Conservation (phyloP, 2,329 filamentous ascomycete genomes). For the Pseudocercospora eumusae region DNA sequence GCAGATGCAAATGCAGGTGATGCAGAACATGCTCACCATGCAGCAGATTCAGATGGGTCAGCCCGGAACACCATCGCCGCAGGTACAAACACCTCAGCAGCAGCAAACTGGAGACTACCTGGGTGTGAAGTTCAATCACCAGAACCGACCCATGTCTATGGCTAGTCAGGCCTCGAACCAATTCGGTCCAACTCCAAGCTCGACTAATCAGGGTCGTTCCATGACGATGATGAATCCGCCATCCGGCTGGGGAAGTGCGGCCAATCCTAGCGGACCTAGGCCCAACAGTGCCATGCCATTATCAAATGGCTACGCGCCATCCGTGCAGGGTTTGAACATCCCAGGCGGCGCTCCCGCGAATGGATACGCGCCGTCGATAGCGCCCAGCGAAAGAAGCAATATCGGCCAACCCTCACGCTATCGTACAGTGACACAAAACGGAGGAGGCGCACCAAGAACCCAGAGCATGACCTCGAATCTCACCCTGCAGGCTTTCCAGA, state of each 20-base stretch:
- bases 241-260: constrained; percentile 34
- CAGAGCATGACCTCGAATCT: constrained; percentile 40
- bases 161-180: constrained; percentile 37
- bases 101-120: constrained; percentile 30
- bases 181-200: constrained; percentile 24
- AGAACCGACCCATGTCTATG: constrained; percentile 49
- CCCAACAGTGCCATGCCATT: constrained; percentile 41
- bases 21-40: constrained; percentile 45
- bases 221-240: constrained; percentile 81
- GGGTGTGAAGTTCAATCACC: constrained; percentile 27
- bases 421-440: constrained; percentile 68
- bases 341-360: constrained; percentile 42
- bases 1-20: constrained; percentile 44
- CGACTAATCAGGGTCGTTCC: constrained; percentile 54
- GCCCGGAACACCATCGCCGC: constrained; percentile 13
- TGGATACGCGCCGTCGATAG: constrained; percentile 85
- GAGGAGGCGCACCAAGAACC: constrained; percentile 41
- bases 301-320: constrained; percentile 35
- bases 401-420: constrained; percentile 87
- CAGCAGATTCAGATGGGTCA: constrained; percentile 38
- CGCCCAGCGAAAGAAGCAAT: constrained; percentile 93
- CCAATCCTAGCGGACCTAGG: constrained; percentile 48
- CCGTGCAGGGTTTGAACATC: constrained; percentile 44
- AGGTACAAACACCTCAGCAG: constrained; percentile 20
- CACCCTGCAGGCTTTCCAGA: constrained; percentile 35